Conservation (phyloP, 768 basidiomycete species). For the Gloeopeniophorella convolvens region DNA sequence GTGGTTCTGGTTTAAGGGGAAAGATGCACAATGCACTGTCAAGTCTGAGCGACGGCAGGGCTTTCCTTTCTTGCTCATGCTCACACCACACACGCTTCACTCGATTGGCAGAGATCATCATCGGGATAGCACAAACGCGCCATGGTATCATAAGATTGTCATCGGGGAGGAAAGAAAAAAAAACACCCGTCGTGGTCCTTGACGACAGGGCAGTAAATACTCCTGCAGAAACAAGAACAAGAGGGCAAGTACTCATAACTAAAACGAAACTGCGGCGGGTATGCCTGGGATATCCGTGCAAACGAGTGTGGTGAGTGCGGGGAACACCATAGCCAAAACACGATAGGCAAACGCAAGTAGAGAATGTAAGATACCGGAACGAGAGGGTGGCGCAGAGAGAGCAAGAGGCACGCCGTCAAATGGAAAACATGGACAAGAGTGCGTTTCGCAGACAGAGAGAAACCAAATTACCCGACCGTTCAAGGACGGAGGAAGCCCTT, state of each 20-base stretch:
- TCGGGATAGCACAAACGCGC: constrained; percentile 5
- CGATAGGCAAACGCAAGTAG: constrained; percentile 22
- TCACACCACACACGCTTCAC: constrained; percentile 4
- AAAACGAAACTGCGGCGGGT: constrained; percentile 10
- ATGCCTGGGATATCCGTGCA: constrained; percentile 22
- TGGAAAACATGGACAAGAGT: constrained; percentile 27
- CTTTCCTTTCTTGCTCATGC: constrained; percentile 1
- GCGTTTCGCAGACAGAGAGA: constrained; percentile 26
- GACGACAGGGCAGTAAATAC: constrained; percentile 1
- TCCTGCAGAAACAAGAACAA: constrained; percentile 20
- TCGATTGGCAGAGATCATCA: constrained; percentile 5
- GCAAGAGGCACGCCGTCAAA: constrained; percentile 31
- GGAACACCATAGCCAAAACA: constrained; percentile 18
- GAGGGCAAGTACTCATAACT: constrained; percentile 19
- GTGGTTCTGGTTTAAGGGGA: background rate
- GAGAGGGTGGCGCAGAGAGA: constrained; percentile 33
- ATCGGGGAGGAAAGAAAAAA: constrained; percentile 14
- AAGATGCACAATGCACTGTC: background rate
- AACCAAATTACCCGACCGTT: constrained; percentile 23
- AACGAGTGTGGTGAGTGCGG: constrained; percentile 20
- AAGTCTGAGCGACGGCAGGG: background rate
- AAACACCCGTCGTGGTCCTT: constrained; percentile 1
- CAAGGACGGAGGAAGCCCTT: constrained; percentile 72
- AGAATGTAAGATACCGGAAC: constrained; percentile 40
- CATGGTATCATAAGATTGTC: constrained; percentile 24